These are phyloP conservation scores for Metschnikowia baotianmanensis DNA, from an alignment of 805 yeast genomes.

Conservation along the genomic window DNA sequence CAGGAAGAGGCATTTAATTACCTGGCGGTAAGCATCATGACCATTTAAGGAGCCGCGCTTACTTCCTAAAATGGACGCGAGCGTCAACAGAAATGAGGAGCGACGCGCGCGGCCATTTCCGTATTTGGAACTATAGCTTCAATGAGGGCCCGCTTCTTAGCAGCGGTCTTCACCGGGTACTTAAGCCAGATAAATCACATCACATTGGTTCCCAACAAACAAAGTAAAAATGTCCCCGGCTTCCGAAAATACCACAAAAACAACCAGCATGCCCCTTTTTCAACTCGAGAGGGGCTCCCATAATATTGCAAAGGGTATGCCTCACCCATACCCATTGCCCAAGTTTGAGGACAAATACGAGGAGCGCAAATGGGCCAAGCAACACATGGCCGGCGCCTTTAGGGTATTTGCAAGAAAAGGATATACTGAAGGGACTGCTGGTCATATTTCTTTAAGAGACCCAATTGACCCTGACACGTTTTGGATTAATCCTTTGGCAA, in stretches of 20 bases:
- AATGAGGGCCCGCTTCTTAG: neutral
- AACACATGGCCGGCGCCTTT: conserved; percentile 86
- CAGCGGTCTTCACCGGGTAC: neutral
- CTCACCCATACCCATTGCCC: conserved; percentile 52
- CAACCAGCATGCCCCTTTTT: conserved; percentile 36
- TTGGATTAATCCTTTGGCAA: conserved; percentile 89
- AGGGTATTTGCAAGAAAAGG: conserved; percentile 79
- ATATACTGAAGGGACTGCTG: conserved; percentile 75
- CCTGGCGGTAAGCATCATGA: neutral
- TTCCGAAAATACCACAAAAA: neutral
- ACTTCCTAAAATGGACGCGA: neutral
- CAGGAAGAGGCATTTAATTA: too few species aligned
- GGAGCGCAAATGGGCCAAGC: conserved; percentile 53
- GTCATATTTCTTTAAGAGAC: conserved; percentile 83
- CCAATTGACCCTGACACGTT: conserved; percentile 78
- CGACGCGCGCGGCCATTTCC: conserved; percentile 6
- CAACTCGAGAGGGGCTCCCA: conserved; percentile 50
- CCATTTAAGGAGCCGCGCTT: neutral
- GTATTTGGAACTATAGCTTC: neutral
- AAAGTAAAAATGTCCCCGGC: neutral
- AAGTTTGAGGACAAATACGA: conserved; percentile 46
- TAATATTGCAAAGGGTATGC: conserved; percentile 55
- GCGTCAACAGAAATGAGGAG: neutral
- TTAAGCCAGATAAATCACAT: too few species aligned
- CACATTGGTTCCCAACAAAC: neutral